Conservation (phyloP, 2,329 filamentous ascomycete genomes). For the Aspergillus floridensis region DNA sequence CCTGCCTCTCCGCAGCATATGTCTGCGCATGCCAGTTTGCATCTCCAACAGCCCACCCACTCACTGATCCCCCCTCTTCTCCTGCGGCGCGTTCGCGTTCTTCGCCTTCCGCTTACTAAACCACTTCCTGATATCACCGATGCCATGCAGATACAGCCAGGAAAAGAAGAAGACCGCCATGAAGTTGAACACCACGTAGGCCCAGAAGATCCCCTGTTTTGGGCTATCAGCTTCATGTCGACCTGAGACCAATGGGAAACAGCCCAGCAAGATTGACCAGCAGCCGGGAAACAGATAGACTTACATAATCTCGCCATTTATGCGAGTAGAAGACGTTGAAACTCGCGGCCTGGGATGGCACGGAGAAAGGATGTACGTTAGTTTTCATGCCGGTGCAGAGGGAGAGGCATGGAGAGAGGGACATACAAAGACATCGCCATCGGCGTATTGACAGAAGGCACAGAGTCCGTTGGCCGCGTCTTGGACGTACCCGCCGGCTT, state of each 20-base stretch:
- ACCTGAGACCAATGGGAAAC: too few species aligned
- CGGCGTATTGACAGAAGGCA: conserved; percentile 62
- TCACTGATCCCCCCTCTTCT: not conserved
- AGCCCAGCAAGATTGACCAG: too few species aligned
- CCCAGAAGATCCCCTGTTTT: conserved; percentile 58
- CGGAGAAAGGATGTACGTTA: not conserved
- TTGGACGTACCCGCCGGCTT: conserved; percentile 61
- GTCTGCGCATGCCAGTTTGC: too few species aligned
- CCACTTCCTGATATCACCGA: conserved; percentile 30
- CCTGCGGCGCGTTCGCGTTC: conserved; percentile 6
- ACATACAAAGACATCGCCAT: conserved; percentile 60
- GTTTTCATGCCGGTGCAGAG: not conserved
- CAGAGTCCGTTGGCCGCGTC: conserved; percentile 57
- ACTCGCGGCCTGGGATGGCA: conserved; percentile 29
- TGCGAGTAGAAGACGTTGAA: conserved; percentile 62
- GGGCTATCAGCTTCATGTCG: not conserved
- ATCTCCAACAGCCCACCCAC: not conserved
- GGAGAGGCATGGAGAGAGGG: not conserved
- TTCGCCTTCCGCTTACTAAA: conserved; percentile 31
- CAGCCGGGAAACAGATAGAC: conserved; percentile 10
- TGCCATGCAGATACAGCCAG: conserved; percentile 53
- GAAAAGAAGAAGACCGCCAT: conserved; percentile 51
- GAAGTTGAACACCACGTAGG: conserved; percentile 65
- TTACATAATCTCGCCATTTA: conserved; percentile 63
- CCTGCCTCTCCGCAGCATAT: too few species aligned